Conservation (phyloP, 345 rosid species). For the Euphorbia peplus region DNA sequence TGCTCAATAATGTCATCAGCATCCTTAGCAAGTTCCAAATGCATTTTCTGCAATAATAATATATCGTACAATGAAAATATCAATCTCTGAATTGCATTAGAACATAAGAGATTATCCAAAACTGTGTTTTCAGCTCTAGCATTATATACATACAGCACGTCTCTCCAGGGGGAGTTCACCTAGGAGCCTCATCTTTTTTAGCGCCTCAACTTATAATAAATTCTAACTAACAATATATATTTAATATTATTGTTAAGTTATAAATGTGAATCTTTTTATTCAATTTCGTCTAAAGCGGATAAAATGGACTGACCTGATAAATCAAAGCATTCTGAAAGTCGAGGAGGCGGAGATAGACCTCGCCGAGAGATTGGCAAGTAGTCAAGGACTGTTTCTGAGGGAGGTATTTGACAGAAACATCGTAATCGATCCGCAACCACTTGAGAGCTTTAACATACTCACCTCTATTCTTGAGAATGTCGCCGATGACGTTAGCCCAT, state of each 20-base stretch:
- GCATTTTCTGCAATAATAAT: slow-evolving; percentile 58
- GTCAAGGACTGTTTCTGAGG: slow-evolving; percentile 74
- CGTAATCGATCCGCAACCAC: slow-evolving; percentile 82
- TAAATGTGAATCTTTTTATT: no score
- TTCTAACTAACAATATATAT: no score
- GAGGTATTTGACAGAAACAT: slow-evolving; percentile 55
- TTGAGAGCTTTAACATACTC: slow-evolving; percentile 86
- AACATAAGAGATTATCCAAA: not conserved
- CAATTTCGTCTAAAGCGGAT: no score
- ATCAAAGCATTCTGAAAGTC: slow-evolving; percentile 61
- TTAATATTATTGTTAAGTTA: no score
- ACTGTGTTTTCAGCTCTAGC: not conserved
- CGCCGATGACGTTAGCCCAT: slow-evolving; percentile 88
- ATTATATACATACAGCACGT: not conserved
- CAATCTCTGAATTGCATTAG: not conserved
- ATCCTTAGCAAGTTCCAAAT: slow-evolving; percentile 81
- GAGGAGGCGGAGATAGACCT: slow-evolving; percentile 67
- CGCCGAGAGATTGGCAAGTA: slow-evolving; percentile 90
- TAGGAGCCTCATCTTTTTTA: no score
- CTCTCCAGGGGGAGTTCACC: no score
- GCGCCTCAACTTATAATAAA: no score
- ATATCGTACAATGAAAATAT: not conserved
- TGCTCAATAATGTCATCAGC: slow-evolving; percentile 70
- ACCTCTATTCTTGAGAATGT: slow-evolving; percentile 70
- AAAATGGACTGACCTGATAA: slow-evolving; percentile 66